phyloP scores from a whole-genome alignment of 345 rosid genomes.

The Erucastrum elatum region DNA sequence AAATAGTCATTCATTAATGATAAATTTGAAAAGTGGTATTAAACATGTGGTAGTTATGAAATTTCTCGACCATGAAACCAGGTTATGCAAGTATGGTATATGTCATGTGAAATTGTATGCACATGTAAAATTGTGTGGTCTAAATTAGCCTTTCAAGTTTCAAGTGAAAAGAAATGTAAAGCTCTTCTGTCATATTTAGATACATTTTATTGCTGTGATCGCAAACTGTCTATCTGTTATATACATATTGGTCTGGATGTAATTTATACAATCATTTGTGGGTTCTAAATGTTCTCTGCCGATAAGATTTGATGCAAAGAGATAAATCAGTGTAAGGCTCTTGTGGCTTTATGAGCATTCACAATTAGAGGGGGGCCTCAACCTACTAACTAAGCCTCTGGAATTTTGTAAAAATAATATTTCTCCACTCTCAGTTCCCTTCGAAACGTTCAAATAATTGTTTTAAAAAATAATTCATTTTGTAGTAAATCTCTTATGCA shows the following conservation, averaged over 20 bases:
- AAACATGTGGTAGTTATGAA: too few species aligned
- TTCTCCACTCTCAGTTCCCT: constrained; percentile 3
- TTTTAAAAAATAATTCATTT: not conserved
- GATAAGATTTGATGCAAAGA: constrained; percentile 29
- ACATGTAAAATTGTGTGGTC: not conserved
- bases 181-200: not conserved
- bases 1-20: too few species aligned
- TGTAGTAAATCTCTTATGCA: not conserved
- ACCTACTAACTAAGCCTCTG: constrained; percentile 21
- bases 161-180: not conserved
- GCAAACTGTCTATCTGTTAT: not conserved
- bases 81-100: not conserved
- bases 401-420: not conserved
- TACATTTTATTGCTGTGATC: not conserved
- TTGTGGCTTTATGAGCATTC: constrained; percentile 12
- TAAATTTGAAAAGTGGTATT: too few species aligned
- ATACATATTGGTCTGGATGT: not conserved
- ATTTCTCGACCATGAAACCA: not conserved
- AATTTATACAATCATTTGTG: constrained; percentile 1
- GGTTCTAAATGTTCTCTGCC: constrained; percentile 5
- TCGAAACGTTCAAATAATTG: constrained; percentile 10
- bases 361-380: constrained; percentile 35
- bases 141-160: not conserved
- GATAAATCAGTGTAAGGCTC: constrained; percentile 34
- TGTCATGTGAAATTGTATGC: constrained; percentile 12